These are phyloP conservation scores for Hibiscus mutabilis DNA, from an alignment of 345 rosid genomes.

Conservation along the genomic window DNA sequence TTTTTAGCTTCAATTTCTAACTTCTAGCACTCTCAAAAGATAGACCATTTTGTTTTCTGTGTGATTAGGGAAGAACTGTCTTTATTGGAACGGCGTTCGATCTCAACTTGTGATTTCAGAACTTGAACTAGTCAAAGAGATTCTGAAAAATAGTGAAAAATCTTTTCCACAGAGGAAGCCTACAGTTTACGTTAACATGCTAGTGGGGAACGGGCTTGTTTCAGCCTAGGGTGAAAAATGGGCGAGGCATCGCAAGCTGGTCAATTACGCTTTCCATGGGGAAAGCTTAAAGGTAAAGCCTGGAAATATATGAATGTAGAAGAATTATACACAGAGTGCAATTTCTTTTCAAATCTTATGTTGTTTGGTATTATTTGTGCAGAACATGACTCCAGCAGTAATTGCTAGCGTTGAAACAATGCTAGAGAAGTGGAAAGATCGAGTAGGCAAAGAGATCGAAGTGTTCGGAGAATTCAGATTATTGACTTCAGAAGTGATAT, in stretches of 20 bases:
- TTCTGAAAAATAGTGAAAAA: constrained; percentile 31
- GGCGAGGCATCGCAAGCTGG: constrained; percentile 9
- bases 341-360: too few species aligned
- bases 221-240: constrained; percentile 30
- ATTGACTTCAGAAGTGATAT: background rate
- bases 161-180: constrained; percentile 13
- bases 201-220: constrained; percentile 32
- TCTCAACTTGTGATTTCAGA: constrained; percentile 32
- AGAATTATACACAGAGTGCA: too few species aligned
- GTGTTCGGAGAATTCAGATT: background rate
- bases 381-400: background rate
- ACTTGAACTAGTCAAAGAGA: constrained; percentile 33
- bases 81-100: constrained; percentile 27
- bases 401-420: background rate
- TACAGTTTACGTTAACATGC: constrained; percentile 9
- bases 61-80: constrained; percentile 25
- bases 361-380: background rate
- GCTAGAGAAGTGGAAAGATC: background rate
- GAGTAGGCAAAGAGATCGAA: background rate
- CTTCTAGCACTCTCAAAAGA: background rate
- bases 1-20: background rate
- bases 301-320: background rate
- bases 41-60: background rate
- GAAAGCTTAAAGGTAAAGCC: constrained; percentile 31
- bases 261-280: constrained; percentile 37